Evolutionary conservation across 2,329 filamentous ascomycete species (phyloP).

Genomic region (Conoideocrella luteorostrata): DNA sequence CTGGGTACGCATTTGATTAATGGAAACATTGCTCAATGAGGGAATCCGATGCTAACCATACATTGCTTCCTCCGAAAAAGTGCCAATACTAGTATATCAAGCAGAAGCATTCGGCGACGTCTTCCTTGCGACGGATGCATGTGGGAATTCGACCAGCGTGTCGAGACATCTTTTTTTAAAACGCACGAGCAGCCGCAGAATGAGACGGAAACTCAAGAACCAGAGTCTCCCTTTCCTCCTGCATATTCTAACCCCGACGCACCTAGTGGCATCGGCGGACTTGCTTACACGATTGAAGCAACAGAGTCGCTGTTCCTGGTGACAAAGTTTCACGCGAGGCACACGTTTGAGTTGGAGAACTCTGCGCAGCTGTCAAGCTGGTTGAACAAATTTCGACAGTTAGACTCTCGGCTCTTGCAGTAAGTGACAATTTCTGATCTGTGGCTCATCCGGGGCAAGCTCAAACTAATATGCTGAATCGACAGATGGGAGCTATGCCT

Average conservation of each 20-base stretch:
- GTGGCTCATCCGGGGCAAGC: too few relatives aligned
- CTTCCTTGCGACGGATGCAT: conserved; percentile 32
- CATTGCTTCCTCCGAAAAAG: too few relatives aligned
- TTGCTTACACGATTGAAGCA: conserved; percentile 37
- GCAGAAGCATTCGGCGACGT: conserved; percentile 22
- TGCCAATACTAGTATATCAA: conserved; percentile 18
- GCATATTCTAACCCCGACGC: neutral
- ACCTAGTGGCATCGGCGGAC: conserved; percentile 24
- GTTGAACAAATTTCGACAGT: conserved; percentile 37
- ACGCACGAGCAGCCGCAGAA: conserved; percentile 16
- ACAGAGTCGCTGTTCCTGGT: conserved; percentile 35
- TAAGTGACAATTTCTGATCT: conserved; percentile 14
- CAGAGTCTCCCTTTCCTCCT: conserved; percentile 14
- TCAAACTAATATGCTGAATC: too few relatives aligned
- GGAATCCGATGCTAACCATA: too few relatives aligned
- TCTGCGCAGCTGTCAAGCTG: conserved; percentile 31
- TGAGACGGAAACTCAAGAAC: conserved; percentile 16
- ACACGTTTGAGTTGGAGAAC: conserved; percentile 29
- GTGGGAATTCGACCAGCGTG: conserved; percentile 29
- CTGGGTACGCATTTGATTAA: conserved; percentile 26
- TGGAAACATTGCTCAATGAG: neutral
- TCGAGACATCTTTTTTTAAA: conserved; percentile 32
- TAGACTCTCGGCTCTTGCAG: conserved; percentile 35
- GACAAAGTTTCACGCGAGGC: conserved; percentile 35
- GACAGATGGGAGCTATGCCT: conserved; percentile 39